A percentile compares a stretch with the other conserved stretches of the same genome.
phyloP scores from a whole-genome alignment of 2,329 filamentous ascomycete species.

The Chrysoporthe cubensis region DNA sequence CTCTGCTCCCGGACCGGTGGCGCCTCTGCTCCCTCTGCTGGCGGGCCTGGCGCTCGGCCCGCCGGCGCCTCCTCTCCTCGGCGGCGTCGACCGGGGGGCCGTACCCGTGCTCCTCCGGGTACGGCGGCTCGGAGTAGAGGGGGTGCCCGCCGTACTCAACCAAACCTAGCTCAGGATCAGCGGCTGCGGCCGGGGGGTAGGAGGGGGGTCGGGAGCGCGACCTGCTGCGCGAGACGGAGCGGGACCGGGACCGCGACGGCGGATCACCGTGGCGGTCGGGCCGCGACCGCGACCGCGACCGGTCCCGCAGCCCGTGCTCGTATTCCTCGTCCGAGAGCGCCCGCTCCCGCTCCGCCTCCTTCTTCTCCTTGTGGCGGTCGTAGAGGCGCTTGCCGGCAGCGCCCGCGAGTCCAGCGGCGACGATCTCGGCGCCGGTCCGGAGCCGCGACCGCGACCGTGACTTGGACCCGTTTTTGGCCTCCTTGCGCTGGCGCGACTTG shows the following conservation, averaged over 20 bases:
- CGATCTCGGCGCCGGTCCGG: constrained; percentile 62
- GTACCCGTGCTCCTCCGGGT: constrained; percentile 34
- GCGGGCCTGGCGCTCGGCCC: constrained; percentile 39
- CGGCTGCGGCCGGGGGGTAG: constrained; percentile 39
- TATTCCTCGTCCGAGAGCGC: constrained; percentile 37
- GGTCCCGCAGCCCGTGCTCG: constrained; percentile 42
- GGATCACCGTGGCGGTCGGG: constrained; percentile 31
- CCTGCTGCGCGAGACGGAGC: constrained; percentile 50
- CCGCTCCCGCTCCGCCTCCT: constrained; percentile 48
- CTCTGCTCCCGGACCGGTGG: constrained; percentile 37
- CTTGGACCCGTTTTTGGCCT: constrained; percentile 35
- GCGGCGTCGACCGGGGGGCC: constrained; percentile 48
- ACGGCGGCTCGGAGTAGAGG: constrained; percentile 48
- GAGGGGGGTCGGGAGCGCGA: constrained; percentile 39
- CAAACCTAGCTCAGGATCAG: constrained; percentile 71
- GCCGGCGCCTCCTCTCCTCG: constrained; percentile 38
- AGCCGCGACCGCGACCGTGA: constrained; percentile 52
- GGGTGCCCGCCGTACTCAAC: constrained; percentile 68
- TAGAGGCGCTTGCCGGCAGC: constrained; percentile 65
- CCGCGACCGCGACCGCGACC: constrained; percentile 33
- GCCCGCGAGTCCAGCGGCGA: constrained; percentile 62
- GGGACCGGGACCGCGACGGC: constrained; percentile 29
- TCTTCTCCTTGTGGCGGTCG: constrained; percentile 64
- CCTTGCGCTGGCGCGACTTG: constrained; percentile 45
- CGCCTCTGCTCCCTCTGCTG: constrained; percentile 31